A percentile compares a stretch with the other conserved stretches of the same genome.
Conservation (phyloP, 169 alveolate species). For the Plasmodium blacklocki region DNA sequence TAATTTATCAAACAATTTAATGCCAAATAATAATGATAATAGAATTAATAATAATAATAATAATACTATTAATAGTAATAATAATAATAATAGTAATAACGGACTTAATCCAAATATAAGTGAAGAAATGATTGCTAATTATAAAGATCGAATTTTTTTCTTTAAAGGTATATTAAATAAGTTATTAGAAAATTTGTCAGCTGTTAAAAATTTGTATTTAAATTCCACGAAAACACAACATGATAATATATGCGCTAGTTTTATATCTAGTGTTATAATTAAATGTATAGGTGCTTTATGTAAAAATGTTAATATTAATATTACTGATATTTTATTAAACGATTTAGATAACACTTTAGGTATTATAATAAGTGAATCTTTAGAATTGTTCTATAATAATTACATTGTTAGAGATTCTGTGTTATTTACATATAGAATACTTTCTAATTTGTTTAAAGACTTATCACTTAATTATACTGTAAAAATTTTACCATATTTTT, state of each 20-base stretch:
- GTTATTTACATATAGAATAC: slow-evolving; percentile 54
- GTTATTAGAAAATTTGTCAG: slow-evolving; percentile 51
- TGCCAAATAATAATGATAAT: neutral
- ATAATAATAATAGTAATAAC: neutral
- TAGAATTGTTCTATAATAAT: slow-evolving; percentile 62
- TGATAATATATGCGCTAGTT: slow-evolving; percentile 41
- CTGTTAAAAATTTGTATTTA: slow-evolving; percentile 52
- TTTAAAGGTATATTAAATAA: slow-evolving; percentile 61
- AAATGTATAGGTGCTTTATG: slow-evolving; percentile 73
- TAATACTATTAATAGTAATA: neutral
- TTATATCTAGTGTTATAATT: slow-evolving; percentile 64
- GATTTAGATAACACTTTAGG: slow-evolving; percentile 72
- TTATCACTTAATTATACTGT: slow-evolving; percentile 66
- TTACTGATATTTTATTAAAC: slow-evolving; percentile 34
- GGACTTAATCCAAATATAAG: slow-evolving; percentile 25
- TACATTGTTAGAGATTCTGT: slow-evolving; percentile 68
- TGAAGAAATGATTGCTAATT: slow-evolving; percentile 43
- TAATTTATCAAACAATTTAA: too few species aligned
- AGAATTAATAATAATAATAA: neutral
- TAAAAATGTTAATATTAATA: slow-evolving; percentile 66
- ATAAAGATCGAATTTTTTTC: slow-evolving; percentile 58
- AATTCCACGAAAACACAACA: slow-evolving; percentile 57
- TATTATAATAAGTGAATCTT: slow-evolving; percentile 60
- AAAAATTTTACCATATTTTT: slow-evolving; percentile 61
- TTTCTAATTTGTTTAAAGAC: slow-evolving; percentile 59